phyloP scores from a whole-genome alignment of 805 yeast genomes.

The Tetrapisispora namnaoensis region DNA sequence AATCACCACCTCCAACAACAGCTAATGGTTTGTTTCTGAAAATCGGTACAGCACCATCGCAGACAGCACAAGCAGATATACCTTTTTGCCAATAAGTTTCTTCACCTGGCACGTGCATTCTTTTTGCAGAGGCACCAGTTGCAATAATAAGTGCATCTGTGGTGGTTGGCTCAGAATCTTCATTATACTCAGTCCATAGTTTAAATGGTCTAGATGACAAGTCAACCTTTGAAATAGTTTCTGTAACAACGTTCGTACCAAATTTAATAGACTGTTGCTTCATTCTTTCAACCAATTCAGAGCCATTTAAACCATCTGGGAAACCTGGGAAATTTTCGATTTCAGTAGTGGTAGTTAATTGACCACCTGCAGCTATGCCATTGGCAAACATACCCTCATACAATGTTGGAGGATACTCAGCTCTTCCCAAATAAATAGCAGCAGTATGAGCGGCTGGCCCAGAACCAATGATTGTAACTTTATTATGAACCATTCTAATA shows the following conservation, averaged over 20 bases:
- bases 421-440: conserved; percentile 92
- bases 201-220: conserved; percentile 84
- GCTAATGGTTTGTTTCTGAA: conserved; percentile 97
- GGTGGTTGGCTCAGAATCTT: conserved; percentile 82
- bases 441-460: conserved; percentile 99
- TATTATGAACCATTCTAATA: conserved; percentile 41
- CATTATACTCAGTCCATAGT: conserved; percentile 93
- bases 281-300: conserved; percentile 89
- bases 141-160: conserved; percentile 90
- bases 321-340: conserved; percentile 99
- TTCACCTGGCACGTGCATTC: conserved; percentile 91
- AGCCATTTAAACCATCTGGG: conserved; percentile 85
- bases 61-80: conserved; percentile 98
- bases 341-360: conserved; percentile 96
- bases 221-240: conserved; percentile 89
- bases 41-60: conserved; percentile 99
- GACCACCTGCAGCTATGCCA: conserved; percentile 99
- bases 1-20: conserved; percentile 98
- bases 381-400: conserved; percentile 96
- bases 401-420: conserved; percentile 86
- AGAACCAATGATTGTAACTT: conserved; percentile 85
- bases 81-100: conserved; percentile 99
- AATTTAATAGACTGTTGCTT: conserved; percentile 76
- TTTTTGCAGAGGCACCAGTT: conserved; percentile 97
- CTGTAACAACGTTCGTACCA: conserved; percentile 92